Evolutionary conservation across 2,329 filamentous ascomycete species (phyloP).

Genomic region (Cytospora mali): DNA sequence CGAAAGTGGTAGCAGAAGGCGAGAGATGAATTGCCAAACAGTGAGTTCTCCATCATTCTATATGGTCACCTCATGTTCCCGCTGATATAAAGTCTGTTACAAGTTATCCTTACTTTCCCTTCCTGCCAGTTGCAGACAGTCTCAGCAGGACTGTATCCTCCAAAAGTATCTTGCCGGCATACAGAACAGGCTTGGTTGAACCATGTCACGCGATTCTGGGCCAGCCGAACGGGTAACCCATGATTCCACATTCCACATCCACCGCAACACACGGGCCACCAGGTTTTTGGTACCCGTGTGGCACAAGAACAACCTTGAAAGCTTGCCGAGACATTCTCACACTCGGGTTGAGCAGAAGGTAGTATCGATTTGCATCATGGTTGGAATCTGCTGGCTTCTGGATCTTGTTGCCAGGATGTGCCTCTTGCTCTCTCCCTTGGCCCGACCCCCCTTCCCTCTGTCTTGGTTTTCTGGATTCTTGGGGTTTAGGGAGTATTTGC

Average conservation of each 20-base stretch:
- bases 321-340: conserved; percentile 18
- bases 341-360: conserved; percentile 1
- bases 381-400: not conserved
- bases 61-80: too few relatives aligned
- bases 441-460: not conserved
- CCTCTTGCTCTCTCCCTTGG: not conserved
- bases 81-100: not conserved
- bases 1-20: not conserved
- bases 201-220: not conserved
- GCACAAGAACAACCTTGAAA: conserved; percentile 15
- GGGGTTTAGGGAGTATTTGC: not conserved
- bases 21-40: not conserved
- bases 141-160: too few relatives aligned
- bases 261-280: conserved; percentile 6
- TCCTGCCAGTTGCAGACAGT: too few relatives aligned
- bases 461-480: not conserved
- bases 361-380: not conserved
- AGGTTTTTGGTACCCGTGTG: conserved; percentile 4
- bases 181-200: too few relatives aligned
- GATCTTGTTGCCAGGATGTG: not conserved
- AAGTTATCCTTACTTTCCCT: not conserved
- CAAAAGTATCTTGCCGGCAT: too few relatives aligned
- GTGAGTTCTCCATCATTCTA: not conserved
- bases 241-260: not conserved
- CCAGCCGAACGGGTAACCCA: not conserved